Base-by-base conservation (phyloP, 352 stramenopile genomes). In the Aphanomyces cochlioides region DNA sequence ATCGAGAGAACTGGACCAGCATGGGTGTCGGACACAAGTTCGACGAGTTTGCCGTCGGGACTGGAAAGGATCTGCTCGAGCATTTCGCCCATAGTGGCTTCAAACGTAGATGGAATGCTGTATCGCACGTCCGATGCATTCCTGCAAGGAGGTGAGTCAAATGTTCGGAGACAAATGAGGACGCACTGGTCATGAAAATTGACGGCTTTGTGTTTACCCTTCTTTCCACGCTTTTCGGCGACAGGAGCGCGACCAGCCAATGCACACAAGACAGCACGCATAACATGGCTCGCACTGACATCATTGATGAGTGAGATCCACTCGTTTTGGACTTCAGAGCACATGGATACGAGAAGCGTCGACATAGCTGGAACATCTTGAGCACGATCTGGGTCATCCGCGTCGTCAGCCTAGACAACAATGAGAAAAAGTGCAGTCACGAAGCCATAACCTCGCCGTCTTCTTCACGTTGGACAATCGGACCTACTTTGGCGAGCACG, bases 241-340 rank as follows among this genome's bases (percentile, higher is more conserved):
- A 89, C 79, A 2, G 91, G 75, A 13, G 86, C 79, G 39, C 84
- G 85, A 19, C 86, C 86, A 5, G 78, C 83, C 17, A 93, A 74
- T 48, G 83, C 77, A 2, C 83, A 83, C 0, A 93, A 73, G 57
- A 93, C 80, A 3, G 83, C 90, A 28, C 86, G 86, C 65, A 92
- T 74, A 56, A 93, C 86, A 58, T 93, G 86, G 66, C 81, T 92
- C n/a, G 86, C 86, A 61, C 86, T 93, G 8, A 93, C 83, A 59
- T 93, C 86, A 72, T 91, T 91, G 80, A 92, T 88, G 19, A 93
- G 75, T n/a, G 81, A 88, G 61, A 93, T 78, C 86, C 86, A 93
- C 74, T 93, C 86, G 60, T 68, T 75, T 68, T 92, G 77, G 45
- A 93, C 82, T 60, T 93, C 86, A 58, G 79, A 85, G 7, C 84